Conservation (phyloP, 176 grass and related monocot genomes). For the Triticum aestivum region DNA sequence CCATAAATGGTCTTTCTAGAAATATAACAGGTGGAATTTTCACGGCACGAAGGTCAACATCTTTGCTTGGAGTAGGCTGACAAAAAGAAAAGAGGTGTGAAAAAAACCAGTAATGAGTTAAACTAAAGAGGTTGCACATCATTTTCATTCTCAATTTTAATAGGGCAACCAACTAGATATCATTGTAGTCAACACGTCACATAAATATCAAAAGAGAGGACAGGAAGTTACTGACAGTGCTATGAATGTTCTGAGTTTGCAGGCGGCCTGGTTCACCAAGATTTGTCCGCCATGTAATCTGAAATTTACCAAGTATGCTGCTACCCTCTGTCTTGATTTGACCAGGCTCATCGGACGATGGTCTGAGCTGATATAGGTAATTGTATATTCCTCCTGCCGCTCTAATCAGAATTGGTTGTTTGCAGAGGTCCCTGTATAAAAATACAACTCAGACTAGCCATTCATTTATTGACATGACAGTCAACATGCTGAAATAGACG, state of each 20-base stretch:
- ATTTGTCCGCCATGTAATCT: constrained; percentile 97
- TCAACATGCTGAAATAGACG: constrained; percentile 15
- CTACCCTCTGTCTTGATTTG: constrained; percentile 64
- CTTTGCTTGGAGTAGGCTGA: constrained; percentile 75
- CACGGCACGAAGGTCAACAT: constrained; percentile 61
- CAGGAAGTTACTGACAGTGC: constrained; percentile 62
- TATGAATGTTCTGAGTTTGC: constrained; percentile 96
- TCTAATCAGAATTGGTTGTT: constrained; percentile 75
- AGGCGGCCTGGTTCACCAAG: constrained; percentile 97
- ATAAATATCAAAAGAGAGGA: constrained; percentile 17
- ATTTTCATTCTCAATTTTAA: constrained; percentile 2
- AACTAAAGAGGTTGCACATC: neutral
- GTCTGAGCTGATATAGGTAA: constrained; percentile 84
- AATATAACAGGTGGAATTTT: constrained; percentile 68
- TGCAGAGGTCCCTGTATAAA: constrained; percentile 65
- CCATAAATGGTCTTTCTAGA: constrained; percentile 80
- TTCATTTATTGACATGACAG: constrained; percentile 14
- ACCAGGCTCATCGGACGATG: constrained; percentile 49
- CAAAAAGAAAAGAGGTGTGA: constrained; percentile 33
- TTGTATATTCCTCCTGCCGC: constrained; percentile 96
- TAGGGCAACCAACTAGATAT: neutral
- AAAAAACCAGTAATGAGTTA: neutral
- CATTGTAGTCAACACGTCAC: neutral
- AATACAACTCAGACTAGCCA: constrained; percentile 13
- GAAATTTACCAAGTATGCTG: constrained; percentile 98